These are phyloP conservation scores for Magnaporthiopsis incrustans DNA, from an alignment of 2,329 filamentous ascomycete species.

Conservation along the genomic window DNA sequence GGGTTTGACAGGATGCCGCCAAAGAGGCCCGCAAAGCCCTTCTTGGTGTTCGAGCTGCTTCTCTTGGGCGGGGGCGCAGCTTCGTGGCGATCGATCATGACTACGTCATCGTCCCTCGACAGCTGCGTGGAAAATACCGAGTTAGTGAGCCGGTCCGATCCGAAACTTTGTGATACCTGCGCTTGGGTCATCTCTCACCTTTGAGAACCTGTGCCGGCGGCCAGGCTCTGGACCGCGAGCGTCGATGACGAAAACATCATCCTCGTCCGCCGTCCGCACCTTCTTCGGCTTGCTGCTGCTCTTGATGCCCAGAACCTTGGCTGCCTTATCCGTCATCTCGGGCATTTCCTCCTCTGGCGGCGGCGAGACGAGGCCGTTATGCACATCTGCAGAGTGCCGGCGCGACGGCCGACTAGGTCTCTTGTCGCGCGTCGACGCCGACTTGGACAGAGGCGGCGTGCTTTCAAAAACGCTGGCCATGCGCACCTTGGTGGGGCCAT, in stretches of 20 bases:
- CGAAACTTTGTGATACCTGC: background rate
- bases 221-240: slow-evolving; percentile 33
- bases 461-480: slow-evolving; percentile 60
- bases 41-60: slow-evolving; percentile 54
- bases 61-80: slow-evolving; percentile 45
- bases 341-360: slow-evolving; percentile 60
- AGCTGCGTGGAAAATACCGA: background rate
- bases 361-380: slow-evolving; percentile 59
- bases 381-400: slow-evolving; percentile 60
- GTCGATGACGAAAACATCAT: slow-evolving; percentile 41
- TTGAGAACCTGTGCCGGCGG: slow-evolving; percentile 30
- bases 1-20: slow-evolving; percentile 42
- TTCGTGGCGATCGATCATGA: slow-evolving; percentile 46
- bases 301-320: slow-evolving; percentile 61
- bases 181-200: slow-evolving; percentile 24
- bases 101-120: slow-evolving; percentile 47
- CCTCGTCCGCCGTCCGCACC: slow-evolving; percentile 28
- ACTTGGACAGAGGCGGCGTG: slow-evolving; percentile 58
- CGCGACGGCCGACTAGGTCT: slow-evolving; percentile 53
- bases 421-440: slow-evolving; percentile 60
- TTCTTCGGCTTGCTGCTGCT: slow-evolving; percentile 38
- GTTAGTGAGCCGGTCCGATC: background rate
- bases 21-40: slow-evolving; percentile 53
- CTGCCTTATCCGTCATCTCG: slow-evolving; percentile 66
- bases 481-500: slow-evolving; percentile 41